phyloP scores from a whole-genome alignment of 2,329 filamentous ascomycete genomes.

The Xylaria sp. region DNA sequence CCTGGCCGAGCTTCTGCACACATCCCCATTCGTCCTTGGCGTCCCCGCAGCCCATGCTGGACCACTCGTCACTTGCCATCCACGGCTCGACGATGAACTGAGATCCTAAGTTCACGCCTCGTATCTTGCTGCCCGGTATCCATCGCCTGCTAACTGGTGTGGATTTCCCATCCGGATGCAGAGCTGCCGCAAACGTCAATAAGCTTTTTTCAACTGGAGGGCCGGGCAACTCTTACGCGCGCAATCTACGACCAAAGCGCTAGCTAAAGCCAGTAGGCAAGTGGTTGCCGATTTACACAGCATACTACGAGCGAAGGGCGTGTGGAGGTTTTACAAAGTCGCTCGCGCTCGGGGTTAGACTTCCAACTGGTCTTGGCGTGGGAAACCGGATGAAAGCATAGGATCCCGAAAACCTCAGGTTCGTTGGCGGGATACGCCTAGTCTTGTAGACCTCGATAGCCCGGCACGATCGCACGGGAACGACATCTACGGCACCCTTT shows the following conservation, averaged over 20 bases:
- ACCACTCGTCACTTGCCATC: conserved; percentile 49
- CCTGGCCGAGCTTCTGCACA: conserved; percentile 48
- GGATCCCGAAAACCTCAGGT: too few species aligned
- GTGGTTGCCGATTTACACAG: conserved; percentile 6
- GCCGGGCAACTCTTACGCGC: conserved; percentile 5
- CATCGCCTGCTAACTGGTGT: conserved; percentile 9
- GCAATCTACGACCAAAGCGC: background rate
- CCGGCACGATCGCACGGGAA: too few species aligned
- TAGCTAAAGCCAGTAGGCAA: conserved; percentile 3
- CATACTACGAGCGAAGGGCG: background rate
- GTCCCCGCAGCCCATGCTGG: conserved; percentile 48
- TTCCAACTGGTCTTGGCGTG: too few species aligned
- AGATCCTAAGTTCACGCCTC: conserved; percentile 54
- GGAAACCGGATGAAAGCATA: too few species aligned
- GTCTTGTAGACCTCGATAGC: too few species aligned
- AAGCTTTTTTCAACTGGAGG: background rate
- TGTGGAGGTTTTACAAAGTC: too few species aligned
- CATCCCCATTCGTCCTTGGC: conserved; percentile 51
- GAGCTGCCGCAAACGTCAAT: conserved; percentile 3
- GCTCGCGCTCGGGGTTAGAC: too few species aligned
- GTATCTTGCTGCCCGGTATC: conserved; percentile 26
- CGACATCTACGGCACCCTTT: too few species aligned
- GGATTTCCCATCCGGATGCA: conserved; percentile 1
- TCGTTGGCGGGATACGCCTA: too few species aligned
- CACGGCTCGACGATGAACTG: conserved; percentile 56